Percentiles rank a stretch among this genome's conserved stretches.
Conservation (phyloP, 176 grass and related monocot species). For the Phoenix roebelenii region DNA sequence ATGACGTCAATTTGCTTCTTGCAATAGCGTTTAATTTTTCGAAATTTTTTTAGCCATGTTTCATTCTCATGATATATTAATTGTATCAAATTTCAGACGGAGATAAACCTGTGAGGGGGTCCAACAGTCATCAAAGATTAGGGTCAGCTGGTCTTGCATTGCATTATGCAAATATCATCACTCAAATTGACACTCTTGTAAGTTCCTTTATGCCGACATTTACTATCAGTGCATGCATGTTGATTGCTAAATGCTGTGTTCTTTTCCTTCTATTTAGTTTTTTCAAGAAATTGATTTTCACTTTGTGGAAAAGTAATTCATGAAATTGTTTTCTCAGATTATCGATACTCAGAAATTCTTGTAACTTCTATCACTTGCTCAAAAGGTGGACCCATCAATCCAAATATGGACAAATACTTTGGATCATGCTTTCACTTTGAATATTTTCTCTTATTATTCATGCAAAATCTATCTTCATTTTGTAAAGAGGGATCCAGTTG, state of each 20-base stretch:
- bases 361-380: too few relatives aligned
- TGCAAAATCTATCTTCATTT: too few relatives aligned
- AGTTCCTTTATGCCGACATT: constrained; percentile 23
- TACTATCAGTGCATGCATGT: not conserved
- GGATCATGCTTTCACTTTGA: too few relatives aligned
- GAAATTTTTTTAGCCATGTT: not conserved
- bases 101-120: constrained; percentile 21
- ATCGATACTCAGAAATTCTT: too few relatives aligned
- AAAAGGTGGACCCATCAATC: too few relatives aligned
- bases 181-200: constrained; percentile 74
- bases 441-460: too few relatives aligned
- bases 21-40: too few relatives aligned
- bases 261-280: not conserved
- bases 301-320: too few relatives aligned
- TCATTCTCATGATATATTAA: not conserved
- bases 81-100: constrained; percentile 32
- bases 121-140: constrained; percentile 35
- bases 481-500: too few relatives aligned
- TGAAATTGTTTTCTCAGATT: too few relatives aligned
- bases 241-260: not conserved
- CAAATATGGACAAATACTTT: too few relatives aligned
- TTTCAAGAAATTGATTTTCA: not conserved
- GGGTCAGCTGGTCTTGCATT: constrained; percentile 60
- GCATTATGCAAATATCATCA: constrained; percentile 84
- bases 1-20: too few relatives aligned